Base-by-base conservation (phyloP, 768 basidiomycete genomes). In the Pleurotus pulmonarius region DNA sequence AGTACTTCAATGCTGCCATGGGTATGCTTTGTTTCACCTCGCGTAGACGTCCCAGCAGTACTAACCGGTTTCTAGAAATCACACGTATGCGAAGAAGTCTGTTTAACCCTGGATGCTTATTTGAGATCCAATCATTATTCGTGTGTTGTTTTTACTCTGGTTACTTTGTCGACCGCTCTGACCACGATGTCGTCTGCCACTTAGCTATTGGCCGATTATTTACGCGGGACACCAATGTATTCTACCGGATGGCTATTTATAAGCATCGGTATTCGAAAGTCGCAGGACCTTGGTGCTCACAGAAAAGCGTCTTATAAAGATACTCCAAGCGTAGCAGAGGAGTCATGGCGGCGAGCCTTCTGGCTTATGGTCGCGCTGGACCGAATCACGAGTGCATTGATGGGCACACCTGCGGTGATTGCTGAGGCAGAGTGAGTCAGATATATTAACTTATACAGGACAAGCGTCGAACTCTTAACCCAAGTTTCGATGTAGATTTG, bases 301-400 rank as follows among this genome's bases (percentile, higher is more conserved):
- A 77, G 85, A 47, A 84, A 75, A 64, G 83, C 77, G 60, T 75
- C 79, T 1, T 88, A 88, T 56, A 71, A 72, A 3, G 62, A 65
- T 5, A 69, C 68, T 59, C 73, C 79, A 5, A 77, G 71, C 62
- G 60, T 78, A 52, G 84, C 88, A 43, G 80, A 83, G 38, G 89
- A 92, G 60, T 73, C 88, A 13, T 90, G 87, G 82, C 91, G 88
- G 65, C 82, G 92, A 24, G 85, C 84, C 0, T 90, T 92, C 64
- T 91, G 88, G 88, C 80, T 76, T 59, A 75, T 90, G 4, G 74
- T 86, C 11, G 73, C 79, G 5, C 76, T 82, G 51, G 88, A 90
- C 60, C 80, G 85, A 39, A 66, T 83, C 34, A 74, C 74, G 16
- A 82, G 82, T 46, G 76, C 77, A 37, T 67, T 68, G 24, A 66